A percentile compares a stretch with the other conserved stretches of the same genome.
Conservation (phyloP, 306 rosid species). For the Begonia masoniana region DNA sequence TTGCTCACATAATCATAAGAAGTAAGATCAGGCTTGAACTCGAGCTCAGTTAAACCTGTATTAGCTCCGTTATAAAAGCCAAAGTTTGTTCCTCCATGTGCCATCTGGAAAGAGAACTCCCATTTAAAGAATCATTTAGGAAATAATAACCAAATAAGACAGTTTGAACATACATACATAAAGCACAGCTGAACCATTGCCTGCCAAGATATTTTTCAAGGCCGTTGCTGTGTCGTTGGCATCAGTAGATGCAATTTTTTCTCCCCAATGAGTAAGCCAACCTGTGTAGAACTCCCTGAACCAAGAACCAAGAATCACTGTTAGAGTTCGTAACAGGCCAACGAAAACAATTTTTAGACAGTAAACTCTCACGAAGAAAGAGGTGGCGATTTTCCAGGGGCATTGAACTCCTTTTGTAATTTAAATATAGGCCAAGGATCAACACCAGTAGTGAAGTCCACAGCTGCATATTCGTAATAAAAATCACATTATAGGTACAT, state of each 20-base stretch:
- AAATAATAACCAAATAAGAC: slow-evolving; percentile 6
- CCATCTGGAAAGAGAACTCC: slow-evolving; percentile 55
- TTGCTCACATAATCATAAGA: slow-evolving; percentile 83
- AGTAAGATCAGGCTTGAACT: slow-evolving; percentile 80
- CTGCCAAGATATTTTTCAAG: slow-evolving; percentile 54
- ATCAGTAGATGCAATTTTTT: slow-evolving; percentile 46
- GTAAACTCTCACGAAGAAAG: slow-evolving; percentile 59
- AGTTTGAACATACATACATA: slow-evolving; percentile 59
- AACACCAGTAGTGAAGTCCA: slow-evolving; percentile 78
- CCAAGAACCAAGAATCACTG: slow-evolving; percentile 18
- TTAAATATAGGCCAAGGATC: slow-evolving; percentile 83
- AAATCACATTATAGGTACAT: slow-evolving; percentile 11
- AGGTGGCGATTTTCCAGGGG: slow-evolving; percentile 90
- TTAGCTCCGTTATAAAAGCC: slow-evolving; percentile 92
- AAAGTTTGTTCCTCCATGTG: slow-evolving; percentile 91
- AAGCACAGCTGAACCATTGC: slow-evolving; percentile 79
- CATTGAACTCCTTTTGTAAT: slow-evolving; percentile 82
- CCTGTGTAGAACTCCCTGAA: slow-evolving; percentile 93
- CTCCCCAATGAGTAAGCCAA: slow-evolving; percentile 99
- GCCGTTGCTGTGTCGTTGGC: slow-evolving; percentile 66
- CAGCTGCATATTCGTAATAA: slow-evolving; percentile 39
- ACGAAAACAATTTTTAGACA: slow-evolving; percentile 9
- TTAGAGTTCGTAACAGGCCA: slow-evolving; percentile 9
- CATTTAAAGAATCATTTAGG: slow-evolving; percentile 11
- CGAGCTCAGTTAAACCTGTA: slow-evolving; percentile 44